Conservation (phyloP, 2,329 filamentous ascomycete species). For the Alternaria tenuissima region DNA sequence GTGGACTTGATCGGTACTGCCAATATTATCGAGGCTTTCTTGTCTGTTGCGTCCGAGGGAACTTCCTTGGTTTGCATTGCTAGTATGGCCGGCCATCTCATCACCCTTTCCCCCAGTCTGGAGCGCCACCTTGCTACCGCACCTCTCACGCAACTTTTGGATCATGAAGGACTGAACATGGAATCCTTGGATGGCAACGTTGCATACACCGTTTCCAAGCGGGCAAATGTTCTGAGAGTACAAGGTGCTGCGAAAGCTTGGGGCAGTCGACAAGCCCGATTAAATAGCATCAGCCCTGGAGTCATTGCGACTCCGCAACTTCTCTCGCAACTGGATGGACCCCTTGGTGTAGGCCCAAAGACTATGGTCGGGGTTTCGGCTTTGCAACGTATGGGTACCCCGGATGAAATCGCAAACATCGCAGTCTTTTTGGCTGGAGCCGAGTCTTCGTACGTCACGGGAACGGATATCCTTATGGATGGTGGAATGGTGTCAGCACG, state of each 20-base stretch:
- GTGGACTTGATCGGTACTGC: no score
- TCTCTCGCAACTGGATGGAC: no score
- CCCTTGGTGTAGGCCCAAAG: neutral
- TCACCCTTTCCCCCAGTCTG: no score
- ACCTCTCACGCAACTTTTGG: no score
- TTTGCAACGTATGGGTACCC: neutral
- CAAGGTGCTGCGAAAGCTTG: slow-evolving; percentile 4
- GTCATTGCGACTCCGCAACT: neutral
- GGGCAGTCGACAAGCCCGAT: neutral
- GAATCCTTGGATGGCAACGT: no score
- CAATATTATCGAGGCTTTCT: no score
- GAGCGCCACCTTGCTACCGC: no score
- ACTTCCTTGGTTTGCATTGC: no score
- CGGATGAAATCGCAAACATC: neutral
- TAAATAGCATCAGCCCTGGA: neutral
- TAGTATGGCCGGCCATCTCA: no score
- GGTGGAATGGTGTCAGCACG: neutral
- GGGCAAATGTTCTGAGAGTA: slow-evolving; percentile 3
- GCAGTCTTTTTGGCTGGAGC: neutral
- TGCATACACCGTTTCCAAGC: slow-evolving; percentile 1
- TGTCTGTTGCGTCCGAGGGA: no score
- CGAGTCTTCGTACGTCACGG: slow-evolving; percentile 4
- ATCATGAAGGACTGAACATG: no score
- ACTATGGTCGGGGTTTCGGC: neutral
- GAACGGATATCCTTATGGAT: slow-evolving; percentile 3